phyloP scores from a whole-genome alignment of 1,139 yeast genomes.

The Yamadazyma dushanensis region DNA sequence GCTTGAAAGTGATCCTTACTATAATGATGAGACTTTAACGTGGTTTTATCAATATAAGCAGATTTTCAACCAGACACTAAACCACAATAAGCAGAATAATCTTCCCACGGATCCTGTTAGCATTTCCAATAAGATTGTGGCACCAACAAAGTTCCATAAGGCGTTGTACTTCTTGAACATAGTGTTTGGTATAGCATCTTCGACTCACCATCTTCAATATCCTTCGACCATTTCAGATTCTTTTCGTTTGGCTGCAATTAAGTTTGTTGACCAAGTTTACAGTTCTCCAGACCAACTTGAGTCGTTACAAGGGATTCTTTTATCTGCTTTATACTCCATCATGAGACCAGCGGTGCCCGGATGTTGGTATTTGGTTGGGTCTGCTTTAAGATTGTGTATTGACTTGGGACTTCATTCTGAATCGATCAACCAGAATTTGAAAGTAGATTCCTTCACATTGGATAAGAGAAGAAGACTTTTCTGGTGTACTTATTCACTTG shows the following conservation, averaged over 20 bases:
- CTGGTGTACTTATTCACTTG: constrained; percentile 88
- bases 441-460: constrained; percentile 52
- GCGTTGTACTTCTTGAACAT: constrained; percentile 66
- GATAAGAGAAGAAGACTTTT: constrained; percentile 78
- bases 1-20: constrained; percentile 12
- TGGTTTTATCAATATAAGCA: constrained; percentile 46
- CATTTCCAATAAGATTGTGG: constrained; percentile 37
- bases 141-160: constrained; percentile 46
- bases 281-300: constrained; percentile 63
- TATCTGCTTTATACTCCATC: constrained; percentile 67
- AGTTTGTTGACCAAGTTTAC: constrained; percentile 59
- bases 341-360: constrained; percentile 83
- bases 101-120: constrained; percentile 23
- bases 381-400: constrained; percentile 75
- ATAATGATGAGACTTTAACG: constrained; percentile 31
- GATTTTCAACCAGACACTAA: constrained; percentile 26
- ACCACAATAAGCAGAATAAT: constrained; percentile 12
- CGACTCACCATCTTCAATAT: constrained; percentile 70
- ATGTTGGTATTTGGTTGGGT: constrained; percentile 88
- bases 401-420: constrained; percentile 83
- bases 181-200: constrained; percentile 78
- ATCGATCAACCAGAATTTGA: constrained; percentile 21
- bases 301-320: constrained; percentile 67
- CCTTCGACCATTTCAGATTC: constrained; percentile 69
- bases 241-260: constrained; percentile 69